phyloP scores from a whole-genome alignment of 306 rosid genomes.

The Castanea mollissima region DNA sequence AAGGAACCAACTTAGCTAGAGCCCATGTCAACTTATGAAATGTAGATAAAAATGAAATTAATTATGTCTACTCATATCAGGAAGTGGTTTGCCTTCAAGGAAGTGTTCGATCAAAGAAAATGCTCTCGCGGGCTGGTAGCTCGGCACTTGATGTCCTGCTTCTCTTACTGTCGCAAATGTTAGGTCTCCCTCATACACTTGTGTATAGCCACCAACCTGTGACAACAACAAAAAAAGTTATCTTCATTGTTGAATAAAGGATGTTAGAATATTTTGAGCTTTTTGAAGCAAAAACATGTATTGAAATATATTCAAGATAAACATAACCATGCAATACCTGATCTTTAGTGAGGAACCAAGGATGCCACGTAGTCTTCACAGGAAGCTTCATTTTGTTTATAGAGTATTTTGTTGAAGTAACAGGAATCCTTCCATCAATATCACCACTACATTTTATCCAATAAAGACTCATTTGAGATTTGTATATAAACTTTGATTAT shows the following conservation, averaged over 20 bases:
- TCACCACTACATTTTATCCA: conserved; percentile 63
- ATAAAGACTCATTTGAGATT: conserved; percentile 3
- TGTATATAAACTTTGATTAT: neutral
- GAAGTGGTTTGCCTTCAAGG: conserved; percentile 58
- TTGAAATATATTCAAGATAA: no score
- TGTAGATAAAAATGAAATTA: neutral
- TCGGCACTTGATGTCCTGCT: conserved; percentile 88
- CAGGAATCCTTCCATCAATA: conserved; percentile 72
- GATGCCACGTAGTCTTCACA: conserved; percentile 52
- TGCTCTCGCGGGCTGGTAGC: conserved; percentile 75
- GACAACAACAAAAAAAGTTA: neutral
- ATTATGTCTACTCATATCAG: conserved; percentile 20
- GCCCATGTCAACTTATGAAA: no score
- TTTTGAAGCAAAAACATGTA: no score
- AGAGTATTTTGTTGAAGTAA: conserved; percentile 89
- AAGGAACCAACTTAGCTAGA: no score
- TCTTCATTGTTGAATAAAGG: no score
- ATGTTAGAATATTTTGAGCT: no score
- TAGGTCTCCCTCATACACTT: conserved; percentile 57
- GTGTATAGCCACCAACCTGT: conserved; percentile 72
- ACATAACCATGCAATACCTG: conserved; percentile 40
- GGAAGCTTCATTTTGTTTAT: conserved; percentile 59
- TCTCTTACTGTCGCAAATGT: conserved; percentile 77
- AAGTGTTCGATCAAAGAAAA: conserved; percentile 64
- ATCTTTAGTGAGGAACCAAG: conserved; percentile 53